Evolutionary conservation across 495 filamentous ascomycete species (phyloP).

Genomic region (Tuber umbilicatum): DNA sequence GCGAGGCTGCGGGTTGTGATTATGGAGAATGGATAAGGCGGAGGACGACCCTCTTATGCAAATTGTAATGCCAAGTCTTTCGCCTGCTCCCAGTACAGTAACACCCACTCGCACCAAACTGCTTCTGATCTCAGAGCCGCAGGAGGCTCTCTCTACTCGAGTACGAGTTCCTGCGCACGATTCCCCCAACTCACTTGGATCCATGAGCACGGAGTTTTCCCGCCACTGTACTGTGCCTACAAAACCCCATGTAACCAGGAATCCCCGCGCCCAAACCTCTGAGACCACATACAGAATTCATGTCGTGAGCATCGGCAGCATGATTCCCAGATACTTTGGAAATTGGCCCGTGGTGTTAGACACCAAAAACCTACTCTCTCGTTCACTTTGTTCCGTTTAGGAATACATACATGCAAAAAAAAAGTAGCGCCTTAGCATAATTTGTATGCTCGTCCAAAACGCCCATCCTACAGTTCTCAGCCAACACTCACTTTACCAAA

Average conservation of each 20-base stretch:
- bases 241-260: not conserved
- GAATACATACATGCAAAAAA: not conserved
- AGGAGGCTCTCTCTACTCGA: conserved; percentile 1
- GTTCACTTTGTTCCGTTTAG: not conserved
- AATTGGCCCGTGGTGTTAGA: not conserved
- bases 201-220: not conserved
- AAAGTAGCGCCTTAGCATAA: not conserved
- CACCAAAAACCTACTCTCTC: not conserved
- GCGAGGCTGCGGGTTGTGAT: not conserved
- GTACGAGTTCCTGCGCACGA: not conserved
- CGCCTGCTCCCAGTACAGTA: not conserved
- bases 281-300: not conserved
- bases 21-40: not conserved
- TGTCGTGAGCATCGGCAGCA: not conserved
- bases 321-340: not conserved
- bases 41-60: not conserved
- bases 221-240: not conserved
- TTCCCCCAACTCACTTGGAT: not conserved
- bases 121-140: not conserved
- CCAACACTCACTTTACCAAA: not conserved
- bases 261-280: not conserved
- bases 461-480: not conserved
- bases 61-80: not conserved
- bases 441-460: not conserved
- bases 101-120: not conserved